phyloP scores from a whole-genome alignment of 768 basidiomycete genomes.

The Agrocybe chaxingu region DNA sequence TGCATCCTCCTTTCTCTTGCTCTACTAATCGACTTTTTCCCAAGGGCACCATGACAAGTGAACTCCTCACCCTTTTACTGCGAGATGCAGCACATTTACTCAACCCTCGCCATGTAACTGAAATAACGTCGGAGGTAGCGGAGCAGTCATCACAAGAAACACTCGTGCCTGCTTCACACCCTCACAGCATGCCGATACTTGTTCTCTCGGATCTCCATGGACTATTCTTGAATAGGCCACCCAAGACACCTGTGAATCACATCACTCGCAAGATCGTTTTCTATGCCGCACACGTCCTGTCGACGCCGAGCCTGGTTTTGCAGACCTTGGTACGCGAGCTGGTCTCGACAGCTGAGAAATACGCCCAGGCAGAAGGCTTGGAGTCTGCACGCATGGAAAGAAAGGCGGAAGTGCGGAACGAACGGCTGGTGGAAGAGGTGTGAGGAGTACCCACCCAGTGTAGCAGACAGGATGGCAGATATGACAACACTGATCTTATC shows the following conservation, averaged over 20 bases:
- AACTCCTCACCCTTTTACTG: slow-evolving; percentile 50
- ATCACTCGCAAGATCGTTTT: slow-evolving; percentile 62
- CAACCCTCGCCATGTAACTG: slow-evolving; percentile 40
- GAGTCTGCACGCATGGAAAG: neutral
- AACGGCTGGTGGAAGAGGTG: slow-evolving; percentile 6
- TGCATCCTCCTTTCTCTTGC: slow-evolving; percentile 1
- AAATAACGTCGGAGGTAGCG: slow-evolving; percentile 12
- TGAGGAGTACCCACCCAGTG: neutral
- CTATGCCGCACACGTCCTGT: slow-evolving; percentile 61
- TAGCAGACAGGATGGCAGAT: neutral
- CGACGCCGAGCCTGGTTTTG: slow-evolving; percentile 42
- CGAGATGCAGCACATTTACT: slow-evolving; percentile 52
- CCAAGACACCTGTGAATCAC: slow-evolving; percentile 25
- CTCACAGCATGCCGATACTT: slow-evolving; percentile 37
- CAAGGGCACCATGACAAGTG: slow-evolving; percentile 35
- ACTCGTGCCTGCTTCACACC: slow-evolving; percentile 29
- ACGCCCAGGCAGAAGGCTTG: neutral
- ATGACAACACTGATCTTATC: neutral
- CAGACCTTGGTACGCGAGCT: slow-evolving; percentile 34
- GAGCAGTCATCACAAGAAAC: slow-evolving; percentile 9
- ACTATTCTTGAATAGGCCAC: slow-evolving; percentile 31
- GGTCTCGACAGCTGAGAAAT: slow-evolving; percentile 12
- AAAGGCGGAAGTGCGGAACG: neutral
- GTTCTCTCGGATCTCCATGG: slow-evolving; percentile 53
- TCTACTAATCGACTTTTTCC: slow-evolving; percentile 3